A percentile compares a stretch with the other conserved stretches of the same genome.
These are phyloP conservation scores for Eucommia ulmoides DNA, from an alignment of 257 asterid species.

Conservation along the genomic window DNA sequence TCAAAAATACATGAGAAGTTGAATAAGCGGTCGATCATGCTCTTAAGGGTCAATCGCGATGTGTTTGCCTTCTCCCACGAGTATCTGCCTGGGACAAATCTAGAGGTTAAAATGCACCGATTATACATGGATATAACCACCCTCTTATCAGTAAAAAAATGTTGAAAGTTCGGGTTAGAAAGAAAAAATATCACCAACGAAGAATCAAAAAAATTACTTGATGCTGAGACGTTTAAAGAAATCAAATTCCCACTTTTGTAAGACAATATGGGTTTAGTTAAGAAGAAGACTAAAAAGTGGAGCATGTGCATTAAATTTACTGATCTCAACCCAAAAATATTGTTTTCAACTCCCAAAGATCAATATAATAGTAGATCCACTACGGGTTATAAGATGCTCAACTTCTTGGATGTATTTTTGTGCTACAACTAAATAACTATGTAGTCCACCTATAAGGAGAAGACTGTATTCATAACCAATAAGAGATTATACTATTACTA, in stretches of 20 bases:
- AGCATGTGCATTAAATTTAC: no score
- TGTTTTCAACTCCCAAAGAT: no score
- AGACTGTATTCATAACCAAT: background rate
- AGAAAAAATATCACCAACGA: background rate
- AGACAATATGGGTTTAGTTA: background rate
- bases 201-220: background rate
- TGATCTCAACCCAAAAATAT: no score
- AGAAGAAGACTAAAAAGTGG: background rate
- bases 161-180: no score
- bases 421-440: background rate
- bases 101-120: no score
- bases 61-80: no score
- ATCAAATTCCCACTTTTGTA: background rate
- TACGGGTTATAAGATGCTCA: no score
- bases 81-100: no score
- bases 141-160: background rate
- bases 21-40: background rate
- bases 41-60: no score
- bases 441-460: background rate
- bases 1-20: background rate
- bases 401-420: no score
- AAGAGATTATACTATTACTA: background rate
- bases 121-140: background rate
- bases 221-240: background rate
- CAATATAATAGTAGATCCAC: no score